Percentiles rank a stretch among this genome's conserved stretches.
Evolutionary conservation across 1,139 yeast genomes (phyloP).

Genomic region (Pichia sp.): DNA sequence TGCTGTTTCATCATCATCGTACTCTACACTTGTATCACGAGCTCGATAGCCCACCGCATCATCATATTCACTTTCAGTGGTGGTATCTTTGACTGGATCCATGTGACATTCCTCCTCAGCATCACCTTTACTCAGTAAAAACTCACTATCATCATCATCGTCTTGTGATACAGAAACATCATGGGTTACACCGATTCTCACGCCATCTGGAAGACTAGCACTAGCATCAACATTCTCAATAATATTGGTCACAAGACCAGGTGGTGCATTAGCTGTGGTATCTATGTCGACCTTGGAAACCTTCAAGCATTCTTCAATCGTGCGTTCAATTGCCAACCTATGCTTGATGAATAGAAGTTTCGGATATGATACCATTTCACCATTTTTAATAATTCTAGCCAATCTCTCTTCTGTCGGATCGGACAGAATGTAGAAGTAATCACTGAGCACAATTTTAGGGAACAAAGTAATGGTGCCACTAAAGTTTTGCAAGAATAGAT

Average conservation of each 20-base stretch:
- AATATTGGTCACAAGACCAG: slow-evolving; percentile 7
- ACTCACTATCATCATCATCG: neutral
- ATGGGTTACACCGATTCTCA: neutral
- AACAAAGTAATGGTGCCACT: slow-evolving; percentile 72
- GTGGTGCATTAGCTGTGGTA: slow-evolving; percentile 9
- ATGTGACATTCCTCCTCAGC: neutral
- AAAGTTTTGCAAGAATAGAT: slow-evolving; percentile 66
- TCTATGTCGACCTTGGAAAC: slow-evolving; percentile 11
- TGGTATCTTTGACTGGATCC: too few species aligned
- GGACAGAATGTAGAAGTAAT: slow-evolving; percentile 57
- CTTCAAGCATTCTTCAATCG: slow-evolving; percentile 44
- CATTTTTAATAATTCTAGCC: slow-evolving; percentile 50
- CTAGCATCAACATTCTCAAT: slow-evolving; percentile 4
- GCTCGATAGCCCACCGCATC: slow-evolving; percentile 1
- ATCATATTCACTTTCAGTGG: neutral
- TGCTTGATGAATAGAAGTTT: slow-evolving; percentile 57
- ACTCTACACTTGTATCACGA: too few species aligned
- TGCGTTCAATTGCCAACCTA: slow-evolving; percentile 55
- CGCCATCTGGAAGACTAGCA: neutral
- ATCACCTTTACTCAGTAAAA: neutral
- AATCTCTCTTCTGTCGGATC: slow-evolving; percentile 61
- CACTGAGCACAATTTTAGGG: slow-evolving; percentile 56
- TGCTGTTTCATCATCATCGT: too few species aligned
- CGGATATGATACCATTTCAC: slow-evolving; percentile 64
- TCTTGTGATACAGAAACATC: neutral